Evolutionary conservation across 495 filamentous ascomycete genomes (phyloP), one percentile per base, ranked within the genome.

Genomic region (Aspergillus affinis): DNA sequence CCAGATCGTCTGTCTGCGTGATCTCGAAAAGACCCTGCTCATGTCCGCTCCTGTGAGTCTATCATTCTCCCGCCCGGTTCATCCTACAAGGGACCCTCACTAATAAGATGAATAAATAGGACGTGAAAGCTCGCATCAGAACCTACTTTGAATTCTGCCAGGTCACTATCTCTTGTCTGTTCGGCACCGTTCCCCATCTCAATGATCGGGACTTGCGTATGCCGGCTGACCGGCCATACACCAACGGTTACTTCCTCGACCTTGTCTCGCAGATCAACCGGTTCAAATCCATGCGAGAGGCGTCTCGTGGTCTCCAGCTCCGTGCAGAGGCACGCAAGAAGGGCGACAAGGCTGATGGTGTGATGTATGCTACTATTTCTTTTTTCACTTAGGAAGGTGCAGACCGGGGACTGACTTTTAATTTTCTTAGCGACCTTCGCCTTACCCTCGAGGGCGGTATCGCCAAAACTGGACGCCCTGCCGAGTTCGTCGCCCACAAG

Each of bases 231-330:
- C 85, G 86, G 58, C 91, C 90, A 36, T 98, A 97, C 78, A 91
- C 84, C 83, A 89, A 87, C 81, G 87, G 86, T 61, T 98, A 98
- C 78, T 97, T 97, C 67, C 85, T 96, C 69, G 93, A 98, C 78
- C 87, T 96, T 56, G 82, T 93, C 68, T 89, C 90, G 65, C 91
- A 96, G 84, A 88, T 90, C 56, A 84, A 84, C 66, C 83, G 86
- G 57, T 90, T 90, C 81, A 88, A 88, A 51, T 73, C 76, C 13
- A 78, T 81, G 70, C 78, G 88, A 67, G 78, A 80, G n/a, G 81
- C 78, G 48, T 76, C 77, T 27, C 78, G 82, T 29, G 72, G 81
- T 17, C 7, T 20, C 47, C 47, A 51, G 70, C 71, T 53, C 61
- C 67, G 51, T 63, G 64, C 23, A 54, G 65, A 58, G 53, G 51